Evolutionary conservation across 345 rosid genomes (phyloP), one percentile per base, ranked within the genome.

Genomic region (Garcia nutans): DNA sequence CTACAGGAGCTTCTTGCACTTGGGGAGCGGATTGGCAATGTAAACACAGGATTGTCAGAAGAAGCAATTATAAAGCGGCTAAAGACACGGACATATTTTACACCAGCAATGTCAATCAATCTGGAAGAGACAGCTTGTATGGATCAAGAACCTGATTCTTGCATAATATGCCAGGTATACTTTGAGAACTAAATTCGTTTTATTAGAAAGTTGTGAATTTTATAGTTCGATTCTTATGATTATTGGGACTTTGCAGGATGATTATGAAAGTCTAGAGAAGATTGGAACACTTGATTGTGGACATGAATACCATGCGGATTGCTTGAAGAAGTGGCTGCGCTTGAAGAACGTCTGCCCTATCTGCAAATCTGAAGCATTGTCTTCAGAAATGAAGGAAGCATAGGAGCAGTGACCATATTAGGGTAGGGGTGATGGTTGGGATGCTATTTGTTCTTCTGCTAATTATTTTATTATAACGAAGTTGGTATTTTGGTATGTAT

Each of bases 161-260:
- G 98, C 86, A 89, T 85, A 16, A 92, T 94, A 84, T 94, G 98
- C 83, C 97, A 90, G 97, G 98, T 94, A 28, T 28, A 86, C 70
- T 71, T 47, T 50, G 23, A 72, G 52, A 69, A 65, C 61, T 33
- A 61, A 15, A 23, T 6, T 16, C n/a, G 31, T 72, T 59, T 59
- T 15, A 15, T 1, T 23, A 66, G 52, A 72, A 47, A 55, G 2
- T 54, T 8, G 8, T 7, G 22, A 42, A 37, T 56, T n/a, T 59
- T 22, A 10, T 59, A 16, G 22, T 59, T 22, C 6, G 0, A 37
- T 37, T 37, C 41, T 37, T 37, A 37, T 37, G 41, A 37, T 37
- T 37, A 5, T 2, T 5, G 79, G 61, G 56, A 65, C 33, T 19
- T 74, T 66, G 56, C 83, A 94, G 98, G 98, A 88, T 70, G 86